Conservation (phyloP, 2,329 filamentous ascomycete species). For the Penicillium sp. region DNA sequence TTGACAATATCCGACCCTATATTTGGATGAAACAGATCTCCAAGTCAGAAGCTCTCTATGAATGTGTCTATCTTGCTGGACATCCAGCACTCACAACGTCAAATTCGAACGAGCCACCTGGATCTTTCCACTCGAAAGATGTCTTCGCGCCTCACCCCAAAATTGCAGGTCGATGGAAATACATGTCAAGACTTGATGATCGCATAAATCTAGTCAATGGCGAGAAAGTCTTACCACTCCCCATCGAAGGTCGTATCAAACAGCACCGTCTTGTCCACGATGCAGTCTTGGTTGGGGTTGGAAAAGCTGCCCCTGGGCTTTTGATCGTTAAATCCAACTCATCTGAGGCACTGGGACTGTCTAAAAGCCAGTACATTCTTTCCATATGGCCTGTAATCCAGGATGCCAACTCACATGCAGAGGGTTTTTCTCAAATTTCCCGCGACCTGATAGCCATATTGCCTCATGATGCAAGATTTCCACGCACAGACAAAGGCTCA, state of each 20-base stretch:
- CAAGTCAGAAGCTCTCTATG: constrained; percentile 22
- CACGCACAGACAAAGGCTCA: constrained; percentile 57
- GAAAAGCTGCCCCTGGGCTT: constrained; percentile 29
- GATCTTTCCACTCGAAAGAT: constrained; percentile 37
- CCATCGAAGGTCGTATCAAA: constrained; percentile 36
- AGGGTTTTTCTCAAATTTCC: constrained; percentile 48
- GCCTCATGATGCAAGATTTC: constrained; percentile 41
- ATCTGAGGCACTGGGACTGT: constrained; percentile 20
- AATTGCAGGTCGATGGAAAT: constrained; percentile 36
- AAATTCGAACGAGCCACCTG: constrained; percentile 35
- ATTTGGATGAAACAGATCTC: constrained; percentile 42
- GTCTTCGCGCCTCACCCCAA: constrained; percentile 35
- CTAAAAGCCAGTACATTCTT: constrained; percentile 38
- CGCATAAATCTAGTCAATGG: constrained; percentile 36
- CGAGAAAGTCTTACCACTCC: constrained; percentile 37
- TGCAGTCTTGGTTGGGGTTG: constrained; percentile 33
- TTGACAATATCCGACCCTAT: constrained; percentile 38
- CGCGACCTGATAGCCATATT: constrained; percentile 44
- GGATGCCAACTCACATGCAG: constrained; percentile 43
- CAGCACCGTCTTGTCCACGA: constrained; percentile 34
- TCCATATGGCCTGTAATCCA: constrained; percentile 42
- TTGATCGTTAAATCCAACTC: constrained; percentile 30
- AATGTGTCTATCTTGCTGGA: constrained; percentile 35
- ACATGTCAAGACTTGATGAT: constrained; percentile 35
- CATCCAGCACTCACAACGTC: constrained; percentile 35